phyloP scores from a whole-genome alignment of 345 rosid species.

The Populus ilicifolia region DNA sequence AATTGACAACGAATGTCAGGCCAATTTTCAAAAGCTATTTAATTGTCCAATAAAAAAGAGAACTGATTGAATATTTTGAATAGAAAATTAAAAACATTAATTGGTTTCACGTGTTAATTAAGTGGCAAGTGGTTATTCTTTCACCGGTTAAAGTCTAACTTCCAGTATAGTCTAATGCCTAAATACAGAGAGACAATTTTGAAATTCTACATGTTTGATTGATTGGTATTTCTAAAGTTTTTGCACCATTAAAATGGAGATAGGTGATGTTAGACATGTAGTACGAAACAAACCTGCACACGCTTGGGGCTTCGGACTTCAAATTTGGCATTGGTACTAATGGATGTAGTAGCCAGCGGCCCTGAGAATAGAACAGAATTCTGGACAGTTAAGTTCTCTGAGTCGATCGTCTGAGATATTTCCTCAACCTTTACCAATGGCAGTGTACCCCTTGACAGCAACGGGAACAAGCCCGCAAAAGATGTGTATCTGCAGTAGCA shows the following conservation, averaged over 20 bases:
- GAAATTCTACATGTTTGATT: too few relatives aligned
- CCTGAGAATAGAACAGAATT: conserved; percentile 73
- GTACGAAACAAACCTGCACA: conserved; percentile 53
- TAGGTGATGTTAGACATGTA: not conserved
- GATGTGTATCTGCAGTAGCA: conserved; percentile 66
- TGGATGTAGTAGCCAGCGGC: conserved; percentile 72
- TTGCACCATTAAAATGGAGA: not conserved
- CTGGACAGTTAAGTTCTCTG: conserved; percentile 70
- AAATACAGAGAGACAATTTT: too few relatives aligned
- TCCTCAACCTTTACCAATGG: conserved; percentile 75
- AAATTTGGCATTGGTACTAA: conserved; percentile 81
- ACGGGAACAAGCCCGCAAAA: conserved; percentile 68
- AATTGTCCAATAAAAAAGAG: too few relatives aligned
- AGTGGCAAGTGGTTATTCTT: too few relatives aligned
- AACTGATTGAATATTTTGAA: too few relatives aligned
- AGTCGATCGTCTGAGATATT: conserved; percentile 89
- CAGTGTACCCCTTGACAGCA: conserved; percentile 60
- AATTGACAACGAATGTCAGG: not conserved
- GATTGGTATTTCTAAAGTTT: too few relatives aligned
- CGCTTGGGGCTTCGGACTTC: conserved; percentile 87
- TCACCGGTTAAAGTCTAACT: too few relatives aligned
- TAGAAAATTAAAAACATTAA: too few relatives aligned
- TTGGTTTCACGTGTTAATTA: too few relatives aligned
- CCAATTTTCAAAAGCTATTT: not conserved
- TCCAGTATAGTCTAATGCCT: too few relatives aligned